Evolutionary conservation across 164 flowering plant species (phyloP).

Genomic region (Stephania cephalantha): DNA sequence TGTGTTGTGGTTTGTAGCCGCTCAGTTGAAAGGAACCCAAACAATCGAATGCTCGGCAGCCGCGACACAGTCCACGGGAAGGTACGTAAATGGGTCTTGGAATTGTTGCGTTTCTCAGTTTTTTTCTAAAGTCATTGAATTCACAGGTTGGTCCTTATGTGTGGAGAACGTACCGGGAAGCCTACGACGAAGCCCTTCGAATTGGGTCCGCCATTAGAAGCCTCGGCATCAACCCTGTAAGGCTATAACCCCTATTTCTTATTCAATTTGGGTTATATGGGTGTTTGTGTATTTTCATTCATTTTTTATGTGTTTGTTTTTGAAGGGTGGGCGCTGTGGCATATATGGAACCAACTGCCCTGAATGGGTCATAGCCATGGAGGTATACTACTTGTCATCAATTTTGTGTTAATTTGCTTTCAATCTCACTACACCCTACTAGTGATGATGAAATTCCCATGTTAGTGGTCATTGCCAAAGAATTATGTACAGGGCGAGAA

Average conservation of each 20-base stretch:
- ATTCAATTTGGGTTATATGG: neutral
- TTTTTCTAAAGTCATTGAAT: neutral
- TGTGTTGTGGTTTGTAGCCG: conserved; percentile 31
- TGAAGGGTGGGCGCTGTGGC: conserved; percentile 80
- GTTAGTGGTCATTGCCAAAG: neutral
- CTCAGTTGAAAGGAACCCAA: conserved; percentile 51
- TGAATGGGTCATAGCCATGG: conserved; percentile 88
- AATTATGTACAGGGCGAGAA: too few species aligned
- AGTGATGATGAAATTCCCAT: neutral
- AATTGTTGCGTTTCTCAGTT: too few species aligned
- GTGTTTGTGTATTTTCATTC: neutral
- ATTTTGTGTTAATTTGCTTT: too few species aligned
- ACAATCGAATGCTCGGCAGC: conserved; percentile 61
- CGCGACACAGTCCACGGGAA: conserved; percentile 54
- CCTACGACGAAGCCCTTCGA: conserved; percentile 45
- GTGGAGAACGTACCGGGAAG: conserved; percentile 79
- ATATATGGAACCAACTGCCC: conserved; percentile 90
- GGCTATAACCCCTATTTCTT: conserved; percentile 5
- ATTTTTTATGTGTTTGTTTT: neutral
- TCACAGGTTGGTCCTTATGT: conserved; percentile 66
- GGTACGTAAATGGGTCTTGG: conserved; percentile 30
- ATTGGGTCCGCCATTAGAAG: conserved; percentile 76
- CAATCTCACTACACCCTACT: neutral
- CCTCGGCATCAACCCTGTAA: conserved; percentile 70
- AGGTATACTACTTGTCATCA: conserved; percentile 39